These are phyloP conservation scores for Lathyrus sativus DNA, from an alignment of 306 rosid species.

Conservation along the genomic window DNA sequence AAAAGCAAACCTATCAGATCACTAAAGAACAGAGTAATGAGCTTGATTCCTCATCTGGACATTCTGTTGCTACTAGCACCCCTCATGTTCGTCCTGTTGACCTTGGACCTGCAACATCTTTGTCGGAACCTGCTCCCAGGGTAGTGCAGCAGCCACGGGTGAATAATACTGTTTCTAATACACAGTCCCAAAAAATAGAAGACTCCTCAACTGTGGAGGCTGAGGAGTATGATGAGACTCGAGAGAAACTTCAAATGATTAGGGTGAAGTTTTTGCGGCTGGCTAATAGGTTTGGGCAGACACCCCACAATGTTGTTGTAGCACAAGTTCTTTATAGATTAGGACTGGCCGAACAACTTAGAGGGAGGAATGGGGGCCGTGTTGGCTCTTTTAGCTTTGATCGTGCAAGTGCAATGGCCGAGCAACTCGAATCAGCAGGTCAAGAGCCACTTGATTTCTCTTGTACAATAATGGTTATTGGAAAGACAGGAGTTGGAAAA, in stretches of 20 bases:
- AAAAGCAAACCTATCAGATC: conserved; percentile 27
- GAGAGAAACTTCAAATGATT: conserved; percentile 96
- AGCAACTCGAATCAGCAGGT: conserved; percentile 94
- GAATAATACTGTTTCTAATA: conserved; percentile 62
- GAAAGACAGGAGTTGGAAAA: conserved; percentile 97
- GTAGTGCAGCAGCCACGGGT: conserved; percentile 76
- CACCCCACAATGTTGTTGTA: conserved; percentile 99
- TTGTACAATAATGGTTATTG: conserved; percentile 96
- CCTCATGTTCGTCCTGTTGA: conserved; percentile 83
- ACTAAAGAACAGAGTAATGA: conserved; percentile 15
- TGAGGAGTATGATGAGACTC: conserved; percentile 93
- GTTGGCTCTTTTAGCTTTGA: conserved; percentile 98
- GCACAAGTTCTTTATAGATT: conserved; percentile 98
- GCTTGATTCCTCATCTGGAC: conserved; percentile 49
- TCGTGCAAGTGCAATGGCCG: conserved; percentile 99
- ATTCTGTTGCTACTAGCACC: conserved; percentile 48
- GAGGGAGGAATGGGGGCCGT: conserved; percentile 95
- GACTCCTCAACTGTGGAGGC: conserved; percentile 72
- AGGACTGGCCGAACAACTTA: conserved; percentile 94
- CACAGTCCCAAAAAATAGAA: conserved; percentile 71
- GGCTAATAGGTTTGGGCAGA: conserved; percentile 94
- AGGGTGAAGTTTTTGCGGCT: conserved; percentile 92
- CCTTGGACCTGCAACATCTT: conserved; percentile 84
- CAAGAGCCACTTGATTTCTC: conserved; percentile 93
- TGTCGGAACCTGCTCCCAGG: conserved; percentile 75